Conservation (phyloP, 176 grass and related monocot genomes). For the Paspalum vaginatum region DNA sequence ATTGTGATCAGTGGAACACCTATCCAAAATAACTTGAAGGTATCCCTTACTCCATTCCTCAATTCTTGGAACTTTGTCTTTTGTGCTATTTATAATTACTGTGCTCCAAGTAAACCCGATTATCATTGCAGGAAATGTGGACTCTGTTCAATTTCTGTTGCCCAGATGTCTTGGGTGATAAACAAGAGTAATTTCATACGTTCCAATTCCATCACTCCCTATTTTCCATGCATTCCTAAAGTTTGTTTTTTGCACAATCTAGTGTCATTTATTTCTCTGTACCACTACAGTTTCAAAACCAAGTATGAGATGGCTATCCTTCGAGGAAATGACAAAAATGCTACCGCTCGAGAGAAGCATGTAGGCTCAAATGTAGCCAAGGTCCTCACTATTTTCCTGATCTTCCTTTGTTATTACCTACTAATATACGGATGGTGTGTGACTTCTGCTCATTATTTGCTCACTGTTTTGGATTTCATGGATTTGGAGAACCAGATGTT, state of each 20-base stretch:
- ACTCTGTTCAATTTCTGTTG: constrained; percentile 88
- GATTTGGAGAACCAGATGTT: neutral
- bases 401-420: constrained; percentile 15
- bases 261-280: constrained; percentile 27
- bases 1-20: constrained; percentile 87
- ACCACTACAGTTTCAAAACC: constrained; percentile 64
- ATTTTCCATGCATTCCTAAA: constrained; percentile 25
- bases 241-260: constrained; percentile 35
- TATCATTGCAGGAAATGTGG: constrained; percentile 81
- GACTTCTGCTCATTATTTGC: neutral
- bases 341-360: constrained; percentile 68
- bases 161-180: constrained; percentile 76
- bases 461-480: constrained; percentile 14
- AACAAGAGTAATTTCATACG: constrained; percentile 58
- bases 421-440: neutral
- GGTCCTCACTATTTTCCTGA: constrained; percentile 45
- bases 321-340: constrained; percentile 88
- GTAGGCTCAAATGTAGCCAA: constrained; percentile 75
- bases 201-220: constrained; percentile 25
- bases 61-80: constrained; percentile 17
- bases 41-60: constrained; percentile 22
- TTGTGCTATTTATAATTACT: neutral
- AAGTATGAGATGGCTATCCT: constrained; percentile 77
- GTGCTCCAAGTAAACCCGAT: constrained; percentile 20
- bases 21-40: constrained; percentile 93